Base-by-base conservation (phyloP, 2,329 filamentous ascomycete species). In the Venturia pyrina region DNA sequence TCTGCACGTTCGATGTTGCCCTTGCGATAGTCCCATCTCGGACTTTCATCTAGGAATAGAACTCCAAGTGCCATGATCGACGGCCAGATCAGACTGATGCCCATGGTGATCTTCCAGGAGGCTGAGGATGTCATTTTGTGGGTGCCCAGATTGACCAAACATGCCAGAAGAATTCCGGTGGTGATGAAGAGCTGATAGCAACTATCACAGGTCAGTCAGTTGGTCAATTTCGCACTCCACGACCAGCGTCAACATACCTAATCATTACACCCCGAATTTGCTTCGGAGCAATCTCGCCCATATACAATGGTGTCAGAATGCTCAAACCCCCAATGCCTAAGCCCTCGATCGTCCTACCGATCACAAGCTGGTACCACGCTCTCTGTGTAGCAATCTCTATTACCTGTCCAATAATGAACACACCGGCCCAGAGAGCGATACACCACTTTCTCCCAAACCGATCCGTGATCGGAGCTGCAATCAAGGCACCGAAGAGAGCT, bases 151-250 rank as follows among this genome's bases (percentile, higher is more conserved):
- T 89, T 87, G 73, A 81, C 78, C 69, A 75, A 75, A 67, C 76
- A 76, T 1, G 77, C 80, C 28, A 78, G 71, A 63, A 79, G 86
- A 73, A 90, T 88, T 59, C 87, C 87, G 40, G 89, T 78, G 0
- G 87, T 89, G 72, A 89, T 87, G 73, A 88, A 84, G 5, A 89
- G 81, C 78, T 89, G 87, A 74, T 89, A 89, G 63, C 81, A 83
- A 1, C 83, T 62, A 15, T 7, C 4, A 28, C 59, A 59, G 13
- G 37, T 28, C 60, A 41, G 40, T 62, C 24, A 44, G 60, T 34
- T 8, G 17, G 17, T 6, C 2, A 5, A n/a, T 7, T n/a, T 19
- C n/a, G 3, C 21, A 3, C 10, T 61, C 41, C 5, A 15, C 40
- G 24, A 28, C 21, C 7, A 15, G 1, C 15, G n/a, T 17, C n/a